A percentile compares a stretch with the other conserved stretches of the same genome.
These are phyloP conservation scores for Colletotrichum endophyticum DNA, from an alignment of 2,329 filamentous ascomycete genomes.

Conservation along the genomic window DNA sequence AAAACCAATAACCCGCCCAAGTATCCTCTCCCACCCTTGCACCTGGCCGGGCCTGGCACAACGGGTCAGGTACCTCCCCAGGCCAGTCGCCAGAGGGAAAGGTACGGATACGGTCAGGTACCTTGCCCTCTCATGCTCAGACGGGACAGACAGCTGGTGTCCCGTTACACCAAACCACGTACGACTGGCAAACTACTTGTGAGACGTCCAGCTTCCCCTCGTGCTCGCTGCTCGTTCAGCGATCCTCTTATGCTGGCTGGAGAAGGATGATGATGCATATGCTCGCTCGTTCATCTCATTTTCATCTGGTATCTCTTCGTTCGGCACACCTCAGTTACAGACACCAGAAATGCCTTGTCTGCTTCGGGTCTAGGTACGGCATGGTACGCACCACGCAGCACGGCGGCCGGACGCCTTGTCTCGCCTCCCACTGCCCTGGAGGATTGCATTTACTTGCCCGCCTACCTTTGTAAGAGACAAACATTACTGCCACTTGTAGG, in stretches of 20 bases:
- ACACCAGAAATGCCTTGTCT: background rate
- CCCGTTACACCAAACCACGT: slow-evolving; percentile 5
- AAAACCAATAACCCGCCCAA: background rate
- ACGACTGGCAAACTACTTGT: slow-evolving; percentile 1
- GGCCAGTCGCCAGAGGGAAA: background rate
- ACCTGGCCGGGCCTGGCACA: background rate
- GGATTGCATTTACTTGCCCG: background rate
- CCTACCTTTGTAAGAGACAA: background rate
- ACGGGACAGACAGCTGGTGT: background rate
- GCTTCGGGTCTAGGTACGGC: background rate
- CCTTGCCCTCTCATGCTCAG: background rate
- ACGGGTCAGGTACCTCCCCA: background rate
- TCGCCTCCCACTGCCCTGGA: background rate
- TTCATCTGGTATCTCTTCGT: background rate
- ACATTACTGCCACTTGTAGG: background rate
- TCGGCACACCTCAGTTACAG: background rate
- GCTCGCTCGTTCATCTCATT: background rate
- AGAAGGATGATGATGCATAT: background rate
- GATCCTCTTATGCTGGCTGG: background rate
- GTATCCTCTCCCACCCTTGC: background rate
- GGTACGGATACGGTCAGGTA: background rate
- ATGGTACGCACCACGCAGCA: background rate
- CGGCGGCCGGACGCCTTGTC: background rate
- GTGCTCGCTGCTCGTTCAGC: background rate
- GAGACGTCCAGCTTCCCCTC: slow-evolving; percentile 2